Base-by-base conservation (phyloP, 371 early-diverging fungal genomes). In the Circinella minor region DNA sequence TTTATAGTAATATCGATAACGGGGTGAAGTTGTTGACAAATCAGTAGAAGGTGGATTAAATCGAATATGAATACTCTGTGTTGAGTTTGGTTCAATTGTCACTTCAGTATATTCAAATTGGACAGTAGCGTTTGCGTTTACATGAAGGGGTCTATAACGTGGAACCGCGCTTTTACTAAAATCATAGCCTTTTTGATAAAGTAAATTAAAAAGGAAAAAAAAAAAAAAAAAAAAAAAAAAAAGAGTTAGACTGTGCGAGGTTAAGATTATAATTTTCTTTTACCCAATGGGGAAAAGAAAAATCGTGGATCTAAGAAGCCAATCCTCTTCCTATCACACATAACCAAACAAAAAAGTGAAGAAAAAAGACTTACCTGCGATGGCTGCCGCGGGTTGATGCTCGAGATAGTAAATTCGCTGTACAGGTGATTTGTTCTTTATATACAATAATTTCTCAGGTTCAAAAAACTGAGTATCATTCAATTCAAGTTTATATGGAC, bases 351-450 rank as follows among this genome's bases (percentile, higher is more conserved):
- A 27, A 27, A 27, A 27, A 27, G 27, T 27, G 27, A 27, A 27
- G 27, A 27, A 27, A 27, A 27, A 27, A 27, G 43, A 43, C 54
- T 51, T 65, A 65, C 65, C 65, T 14, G 38, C 8, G 39, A 65
- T 65, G n/a, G 37, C 34, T 8, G 65, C 65, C n/a, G 65, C 65
- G 20, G 74, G 74, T 20, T 63, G n/a, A 69, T 73, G 74, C 46
- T 38, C 17, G 15, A 72, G 43, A 36, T 36, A 63, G 63, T 14
- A 61, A 34, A 46, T 68, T 36, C 15, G 47, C 36, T 14, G 36
- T 18, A 34, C 63, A 43, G 36, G 67, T 51, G 46, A 59, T 8
- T 37, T 20, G 17, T 73, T 73, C n/a, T 60, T 37, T 27, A 73
- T 73, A 0, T 36, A 27, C 3, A 73, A 27, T 3, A 63, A 59